Conservation (phyloP, 2,329 filamentous ascomycete species). For the Calonectria pseudoreteaudii region DNA sequence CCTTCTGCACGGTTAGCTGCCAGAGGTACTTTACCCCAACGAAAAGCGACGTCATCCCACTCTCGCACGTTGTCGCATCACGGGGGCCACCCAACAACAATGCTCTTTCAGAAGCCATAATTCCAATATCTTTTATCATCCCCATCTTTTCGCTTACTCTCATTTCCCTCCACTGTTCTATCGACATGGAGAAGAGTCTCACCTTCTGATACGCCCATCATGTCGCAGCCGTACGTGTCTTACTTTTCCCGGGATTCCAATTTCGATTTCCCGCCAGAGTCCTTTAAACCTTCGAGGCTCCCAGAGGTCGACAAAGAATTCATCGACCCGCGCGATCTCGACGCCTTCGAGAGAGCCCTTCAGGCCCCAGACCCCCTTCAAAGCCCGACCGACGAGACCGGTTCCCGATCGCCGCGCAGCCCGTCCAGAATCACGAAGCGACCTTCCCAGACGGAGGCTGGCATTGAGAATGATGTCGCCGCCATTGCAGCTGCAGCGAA, state of each 20-base stretch:
- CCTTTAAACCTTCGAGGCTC: slow-evolving; percentile 76
- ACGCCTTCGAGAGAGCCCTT: slow-evolving; percentile 84
- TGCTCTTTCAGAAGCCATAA: slow-evolving; percentile 27
- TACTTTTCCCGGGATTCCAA: slow-evolving; percentile 42
- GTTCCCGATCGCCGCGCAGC: slow-evolving; percentile 56
- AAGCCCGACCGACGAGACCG: slow-evolving; percentile 65
- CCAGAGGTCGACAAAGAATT: slow-evolving; percentile 88
- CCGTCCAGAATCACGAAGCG: slow-evolving; percentile 57
- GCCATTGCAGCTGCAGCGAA: slow-evolving; percentile 54
- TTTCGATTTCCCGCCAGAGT: slow-evolving; percentile 71
- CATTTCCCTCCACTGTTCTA: not conserved
- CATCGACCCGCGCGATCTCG: slow-evolving; percentile 76
- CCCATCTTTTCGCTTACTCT: not conserved
- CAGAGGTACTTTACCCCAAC: slow-evolving; percentile 40
- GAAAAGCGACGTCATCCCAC: slow-evolving; percentile 46
- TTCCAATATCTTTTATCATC: slow-evolving; percentile 25
- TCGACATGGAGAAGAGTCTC: slow-evolving; percentile 8
- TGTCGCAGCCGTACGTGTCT: slow-evolving; percentile 41
- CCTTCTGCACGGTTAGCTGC: slow-evolving; percentile 9
- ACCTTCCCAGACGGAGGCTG: slow-evolving; percentile 47
- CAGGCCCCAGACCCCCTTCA: slow-evolving; percentile 82
- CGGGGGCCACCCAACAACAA: slow-evolving; percentile 39
- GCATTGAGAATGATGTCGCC: slow-evolving; percentile 48
- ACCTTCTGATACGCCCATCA: slow-evolving; percentile 27
- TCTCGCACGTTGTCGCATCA: slow-evolving; percentile 36